Percentiles rank a stretch among this genome's conserved stretches.
phyloP scores from a whole-genome alignment of 768 basidiomycete species.

The Tulasnella sp. region DNA sequence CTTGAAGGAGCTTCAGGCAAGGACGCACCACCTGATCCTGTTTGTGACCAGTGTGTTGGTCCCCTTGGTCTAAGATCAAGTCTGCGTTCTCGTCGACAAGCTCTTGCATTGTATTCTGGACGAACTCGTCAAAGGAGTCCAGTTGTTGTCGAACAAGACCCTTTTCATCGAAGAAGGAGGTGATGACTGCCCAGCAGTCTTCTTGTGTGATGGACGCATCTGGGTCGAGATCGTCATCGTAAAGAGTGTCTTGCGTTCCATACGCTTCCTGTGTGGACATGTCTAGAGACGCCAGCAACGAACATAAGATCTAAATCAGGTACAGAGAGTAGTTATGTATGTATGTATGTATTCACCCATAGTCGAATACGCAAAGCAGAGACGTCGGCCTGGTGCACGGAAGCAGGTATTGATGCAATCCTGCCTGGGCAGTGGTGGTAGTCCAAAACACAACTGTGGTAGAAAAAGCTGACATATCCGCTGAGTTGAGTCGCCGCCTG shows the following conservation, averaged over 20 bases:
- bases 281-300: slow-evolving; percentile 4
- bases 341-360: slow-evolving; percentile 9
- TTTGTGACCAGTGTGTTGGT: slow-evolving; percentile 87
- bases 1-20: too few relatives aligned
- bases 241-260: slow-evolving; percentile 1
- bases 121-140: slow-evolving; percentile 97
- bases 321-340: background rate
- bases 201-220: slow-evolving; percentile 80
- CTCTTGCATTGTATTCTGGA: slow-evolving; percentile 99
- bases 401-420: too few relatives aligned
- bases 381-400: too few relatives aligned
- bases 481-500: too few relatives aligned
- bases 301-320: background rate
- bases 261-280: background rate
- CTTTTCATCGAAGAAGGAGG: slow-evolving; percentile 93
- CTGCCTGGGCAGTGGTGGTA: too few relatives aligned
- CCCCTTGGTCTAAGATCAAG: slow-evolving; percentile 89
- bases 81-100: slow-evolving; percentile 94
- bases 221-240: slow-evolving; percentile 37
- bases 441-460: too few relatives aligned
- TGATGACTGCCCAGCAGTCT: slow-evolving; percentile 92
- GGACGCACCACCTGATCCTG: slow-evolving; percentile 32
- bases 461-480: too few relatives aligned
- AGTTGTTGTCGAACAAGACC: slow-evolving; percentile 96
- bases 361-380: background rate